phyloP scores from a whole-genome alignment of 768 basidiomycete genomes.

The Leccinum uliginosum region DNA sequence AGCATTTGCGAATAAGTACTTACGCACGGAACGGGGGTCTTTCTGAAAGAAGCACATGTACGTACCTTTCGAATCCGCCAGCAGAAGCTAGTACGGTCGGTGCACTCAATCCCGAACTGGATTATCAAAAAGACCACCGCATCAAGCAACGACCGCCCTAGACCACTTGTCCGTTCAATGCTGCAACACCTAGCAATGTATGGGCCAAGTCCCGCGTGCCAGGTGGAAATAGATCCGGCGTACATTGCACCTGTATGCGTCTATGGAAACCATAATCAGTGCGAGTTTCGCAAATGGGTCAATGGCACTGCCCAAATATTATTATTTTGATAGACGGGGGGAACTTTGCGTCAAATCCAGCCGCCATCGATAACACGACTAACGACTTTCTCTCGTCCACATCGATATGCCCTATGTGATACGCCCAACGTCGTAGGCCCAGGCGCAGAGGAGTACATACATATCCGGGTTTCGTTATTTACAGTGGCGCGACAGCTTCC shows the following conservation, averaged over 20 bases:
- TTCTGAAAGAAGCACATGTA: background rate
- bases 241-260: background rate
- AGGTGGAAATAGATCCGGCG: background rate
- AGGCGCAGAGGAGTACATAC: background rate
- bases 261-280: background rate
- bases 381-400: background rate
- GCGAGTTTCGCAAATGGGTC: background rate
- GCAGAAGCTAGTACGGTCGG: background rate
- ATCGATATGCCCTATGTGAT: background rate
- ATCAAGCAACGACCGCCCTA: background rate
- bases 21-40: background rate
- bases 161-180: background rate
- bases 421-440: background rate
- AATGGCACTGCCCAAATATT: background rate
- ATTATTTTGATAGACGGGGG: no score
- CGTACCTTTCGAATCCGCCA: background rate
- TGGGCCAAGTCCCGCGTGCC: background rate
- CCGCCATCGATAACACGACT: background rate
- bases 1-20: background rate
- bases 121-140: background rate
- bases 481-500: background rate
- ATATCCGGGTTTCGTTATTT: background rate
- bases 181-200: background rate
- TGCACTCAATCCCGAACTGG: background rate
- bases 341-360: no score